Conservation (phyloP, 148 eudicot species). For the Cornus suecica region DNA sequence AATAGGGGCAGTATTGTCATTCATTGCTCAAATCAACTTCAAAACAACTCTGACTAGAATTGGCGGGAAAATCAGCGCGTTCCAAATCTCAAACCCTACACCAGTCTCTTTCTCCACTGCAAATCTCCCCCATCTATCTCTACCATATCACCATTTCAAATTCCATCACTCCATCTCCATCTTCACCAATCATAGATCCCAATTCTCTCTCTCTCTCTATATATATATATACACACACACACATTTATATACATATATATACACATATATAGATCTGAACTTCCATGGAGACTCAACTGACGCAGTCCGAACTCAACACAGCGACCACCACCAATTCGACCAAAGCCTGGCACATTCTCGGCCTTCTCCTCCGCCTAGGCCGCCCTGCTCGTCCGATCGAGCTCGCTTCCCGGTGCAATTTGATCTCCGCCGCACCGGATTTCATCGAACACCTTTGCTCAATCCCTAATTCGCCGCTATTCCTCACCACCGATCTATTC, state of each 20-base stretch:
- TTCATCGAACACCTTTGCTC: slow-evolving; percentile 44
- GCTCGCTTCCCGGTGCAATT: slow-evolving; percentile 42
- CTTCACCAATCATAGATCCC: background rate
- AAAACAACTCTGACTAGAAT: background rate
- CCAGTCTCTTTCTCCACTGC: slow-evolving; percentile 14
- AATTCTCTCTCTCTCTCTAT: background rate
- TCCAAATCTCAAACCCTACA: slow-evolving; percentile 14
- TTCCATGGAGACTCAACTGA: slow-evolving; percentile 22
- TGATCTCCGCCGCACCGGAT: slow-evolving; percentile 36
- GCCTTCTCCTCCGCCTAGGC: slow-evolving; percentile 36
- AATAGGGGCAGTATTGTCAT: no score
- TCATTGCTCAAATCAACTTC: no score
- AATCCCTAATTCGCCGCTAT: slow-evolving; percentile 64
- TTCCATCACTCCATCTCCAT: no score
- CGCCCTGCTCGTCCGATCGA: slow-evolving; percentile 44
- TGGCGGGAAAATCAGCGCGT: slow-evolving; percentile 30
- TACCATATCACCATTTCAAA: slow-evolving; percentile 1
- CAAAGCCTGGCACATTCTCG: slow-evolving; percentile 59
- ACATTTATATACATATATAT: no score
- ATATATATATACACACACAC: no score
- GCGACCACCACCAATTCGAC: slow-evolving; percentile 19
- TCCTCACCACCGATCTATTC: slow-evolving; percentile 19
- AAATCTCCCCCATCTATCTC: background rate
- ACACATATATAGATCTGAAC: slow-evolving; percentile 8
- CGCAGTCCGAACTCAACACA: slow-evolving; percentile 17